A percentile compares a stretch with the other conserved stretches of the same genome.
Evolutionary conservation across 2,329 filamentous ascomycete species (phyloP).

Genomic region (Lecanosticta acicola): DNA sequence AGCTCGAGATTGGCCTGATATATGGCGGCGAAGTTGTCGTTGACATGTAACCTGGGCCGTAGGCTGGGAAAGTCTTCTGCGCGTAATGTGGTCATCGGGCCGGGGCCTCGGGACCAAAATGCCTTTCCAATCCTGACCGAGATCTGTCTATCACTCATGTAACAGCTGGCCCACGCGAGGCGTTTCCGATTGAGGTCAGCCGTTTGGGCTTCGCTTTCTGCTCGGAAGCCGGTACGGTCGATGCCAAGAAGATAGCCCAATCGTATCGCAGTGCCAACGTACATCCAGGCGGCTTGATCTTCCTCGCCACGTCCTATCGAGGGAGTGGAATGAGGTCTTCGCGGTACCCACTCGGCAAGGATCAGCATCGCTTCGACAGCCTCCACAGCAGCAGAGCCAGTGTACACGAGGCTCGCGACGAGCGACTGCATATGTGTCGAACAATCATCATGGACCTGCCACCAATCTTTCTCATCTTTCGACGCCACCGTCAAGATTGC

Average conservation of each 20-base stretch:
- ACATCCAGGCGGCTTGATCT: conserved; percentile 33
- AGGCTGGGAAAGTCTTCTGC: conserved; percentile 31
- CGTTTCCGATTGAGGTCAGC: conserved; percentile 30
- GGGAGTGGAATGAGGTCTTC: conserved; percentile 25
- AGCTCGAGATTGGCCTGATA: conserved; percentile 32
- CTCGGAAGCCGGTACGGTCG: conserved; percentile 30
- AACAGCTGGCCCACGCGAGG: conserved; percentile 32
- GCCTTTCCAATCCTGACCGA: conserved; percentile 32
- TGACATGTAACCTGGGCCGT: conserved; percentile 20
- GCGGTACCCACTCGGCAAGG: conserved; percentile 31
- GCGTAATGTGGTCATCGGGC: conserved; percentile 30
- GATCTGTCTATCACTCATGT: conserved; percentile 32
- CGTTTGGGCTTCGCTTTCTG: conserved; percentile 25
- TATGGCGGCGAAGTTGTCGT: conserved; percentile 32
- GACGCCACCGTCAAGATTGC: conserved; percentile 32
- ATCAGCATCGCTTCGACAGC: conserved; percentile 33
- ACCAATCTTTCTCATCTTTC: conserved; percentile 31
- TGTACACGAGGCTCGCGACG: conserved; percentile 29
- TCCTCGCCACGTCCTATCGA: conserved; percentile 31
- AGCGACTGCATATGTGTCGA: conserved; percentile 32
- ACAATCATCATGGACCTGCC: conserved; percentile 30
- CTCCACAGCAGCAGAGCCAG: conserved; percentile 28
- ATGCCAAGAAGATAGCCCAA: conserved; percentile 33
- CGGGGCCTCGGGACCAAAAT: conserved; percentile 32
- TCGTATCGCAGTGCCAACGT: conserved; percentile 31